Base-by-base conservation (phyloP, 306 rosid species). In the Pueraria montana region DNA sequence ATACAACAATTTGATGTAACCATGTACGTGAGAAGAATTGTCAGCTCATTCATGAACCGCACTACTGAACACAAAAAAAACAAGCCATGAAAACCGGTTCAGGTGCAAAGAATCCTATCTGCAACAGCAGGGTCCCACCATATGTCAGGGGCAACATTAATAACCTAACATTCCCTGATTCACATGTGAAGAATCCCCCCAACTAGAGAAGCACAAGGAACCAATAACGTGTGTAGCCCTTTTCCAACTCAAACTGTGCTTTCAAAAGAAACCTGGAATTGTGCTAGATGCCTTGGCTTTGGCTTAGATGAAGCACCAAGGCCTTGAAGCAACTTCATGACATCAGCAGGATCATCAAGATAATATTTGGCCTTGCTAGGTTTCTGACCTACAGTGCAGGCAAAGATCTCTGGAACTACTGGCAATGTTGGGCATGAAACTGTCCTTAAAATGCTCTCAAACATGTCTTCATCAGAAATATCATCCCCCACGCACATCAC, bases 361-460 rank as follows among this genome's bases (percentile, higher is more conserved):
- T 87, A 92, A 78, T 90, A 92, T 83, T 88, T 92, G 27, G 97
- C 97, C 85, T 92, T 92, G 86, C 97, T 92, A 9, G 94, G 97
- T 81, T 92, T 92, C 69, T 82, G 78, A 42, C 94, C 97, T 62
- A 92, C 94, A 0, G 97, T 92, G 88, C 97, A 92, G 64, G 94
- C 94, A 78, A 90, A 92, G 36, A 89, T 84, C 76, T 92, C 93
- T 0, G 94, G 90, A 61, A 87, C 80, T 14, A 83, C 81, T 58
- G 88, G 90, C 85, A 87, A 59, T 23, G 86, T 84, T 45, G 90
- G 84, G 52, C 84, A 42, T 12, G 89, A 62, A 20, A 88, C 90
- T 4, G 89, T 87, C 76, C 87, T 85, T 66, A 80, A 42, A 83
- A 94, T 86, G 88, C 90, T 90, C 87, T 90, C 92, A 72, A 94